These are phyloP conservation scores for Zygotorulaspora florentina DNA, from an alignment of 805 yeast genomes.

Conservation along the genomic window DNA sequence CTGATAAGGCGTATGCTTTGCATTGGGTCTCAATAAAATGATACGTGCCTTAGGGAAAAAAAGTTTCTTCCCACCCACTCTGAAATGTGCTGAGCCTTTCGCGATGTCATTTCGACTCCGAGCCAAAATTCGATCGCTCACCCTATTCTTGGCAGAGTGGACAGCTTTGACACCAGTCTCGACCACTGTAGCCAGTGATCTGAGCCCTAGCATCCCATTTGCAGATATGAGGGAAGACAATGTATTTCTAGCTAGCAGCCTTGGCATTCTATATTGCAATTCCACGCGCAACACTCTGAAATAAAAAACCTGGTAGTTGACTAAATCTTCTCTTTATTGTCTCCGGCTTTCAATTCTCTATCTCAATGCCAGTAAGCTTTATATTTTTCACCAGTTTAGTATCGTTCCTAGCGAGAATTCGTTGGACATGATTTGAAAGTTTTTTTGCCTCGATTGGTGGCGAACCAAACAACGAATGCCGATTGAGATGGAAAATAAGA, in stretches of 20 bases:
- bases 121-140: conserved; percentile 31
- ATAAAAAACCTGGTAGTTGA: too few species aligned
- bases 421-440: conserved; percentile 11
- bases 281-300: too few species aligned
- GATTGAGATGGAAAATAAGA: too few species aligned
- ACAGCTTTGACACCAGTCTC: not conserved
- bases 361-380: not conserved
- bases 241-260: not conserved
- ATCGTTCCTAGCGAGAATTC: not conserved
- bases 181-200: conserved; percentile 33
- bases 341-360: not conserved
- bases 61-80: conserved; percentile 67
- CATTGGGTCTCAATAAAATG: conserved; percentile 79
- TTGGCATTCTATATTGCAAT: not conserved
- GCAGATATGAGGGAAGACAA: not conserved
- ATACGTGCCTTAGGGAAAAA: conserved; percentile 86
- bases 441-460: conserved; percentile 11
- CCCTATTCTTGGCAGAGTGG: conserved; percentile 3
- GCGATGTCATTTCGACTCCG: conserved; percentile 49
- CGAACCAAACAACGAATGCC: conserved; percentile 9
- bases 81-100: conserved; percentile 71
- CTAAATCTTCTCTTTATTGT: not conserved
- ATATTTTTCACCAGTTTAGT: not conserved
- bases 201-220: conserved; percentile 4
- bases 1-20: conserved; percentile 96